Evolutionary conservation across 805 yeast species (phyloP), one percentile per base, ranked within the genome.

Genomic region (Wickerhamomyces canadensis): DNA sequence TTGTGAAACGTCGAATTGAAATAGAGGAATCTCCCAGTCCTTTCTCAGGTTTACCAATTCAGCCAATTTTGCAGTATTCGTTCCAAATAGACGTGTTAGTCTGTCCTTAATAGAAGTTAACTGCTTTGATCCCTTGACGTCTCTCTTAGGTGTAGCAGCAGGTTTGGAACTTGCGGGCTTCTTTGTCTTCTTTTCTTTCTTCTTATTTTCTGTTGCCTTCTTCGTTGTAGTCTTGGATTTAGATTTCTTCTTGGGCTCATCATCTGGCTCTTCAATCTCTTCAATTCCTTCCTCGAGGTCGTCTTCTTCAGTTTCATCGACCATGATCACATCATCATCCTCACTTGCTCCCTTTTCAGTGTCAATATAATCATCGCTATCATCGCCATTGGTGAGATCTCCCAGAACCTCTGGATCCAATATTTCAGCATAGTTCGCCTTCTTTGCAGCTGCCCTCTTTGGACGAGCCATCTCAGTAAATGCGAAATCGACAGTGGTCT

Each of bases 1-100:
- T 34, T 53, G 42, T 5, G 55, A 45, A 27, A 62, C 58, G 21
- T 65, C 61, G 48, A 75, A 52, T 47, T 57, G 60, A 42, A 77
- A 77, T 27, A 74, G 43, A 19, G 62, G 56, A 2, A 56, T 55
- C 25, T 74, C 76, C 76, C 82, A 80, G 4, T 57, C 59, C 14
- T 61, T 64, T 40, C 80, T 71, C 26, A 68, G 62, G 18, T 65
- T 55, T 4, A 74, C 57, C 3, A 74, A 56, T 14, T 57, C 54
- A 10, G 70, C 55, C 29, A 74, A 62, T 35, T 65, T 65, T 1
- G 54, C 54, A 26, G 64, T 66, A 45, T 76, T 69, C 19, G 58
- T 50, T 0, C 89, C 89, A 51, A 68, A 78, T 34, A 71, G 49
- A 29, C 68, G 55, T 25, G 51, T 54, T 27, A 69, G 46, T 33